Base-by-base conservation (phyloP, 2,329 filamentous ascomycete species). In the Stemphylium lycopersici region DNA sequence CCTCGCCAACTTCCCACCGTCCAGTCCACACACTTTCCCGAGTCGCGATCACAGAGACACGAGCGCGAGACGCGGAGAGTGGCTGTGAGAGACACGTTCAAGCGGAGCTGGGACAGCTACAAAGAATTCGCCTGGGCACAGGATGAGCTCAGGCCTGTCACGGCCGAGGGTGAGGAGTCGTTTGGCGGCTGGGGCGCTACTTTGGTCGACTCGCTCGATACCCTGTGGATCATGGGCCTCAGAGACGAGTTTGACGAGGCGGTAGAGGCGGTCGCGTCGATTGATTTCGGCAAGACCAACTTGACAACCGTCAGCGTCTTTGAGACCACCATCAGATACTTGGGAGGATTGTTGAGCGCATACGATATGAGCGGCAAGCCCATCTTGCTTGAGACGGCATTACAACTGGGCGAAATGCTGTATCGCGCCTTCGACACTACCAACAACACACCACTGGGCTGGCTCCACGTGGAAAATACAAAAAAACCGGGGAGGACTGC, bases 151-250 rank as follows among this genome's bases (percentile, higher is more conserved):
- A 69, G 64, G 26, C 79, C 79, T 3, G 56, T 80, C 2, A 72
- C 70, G 26, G 77, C 76, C 6, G 59, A 66, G 20, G 66, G 62
- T 2, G 66, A 68, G n/a, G 69, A 79, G 57, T 69, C 72, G 5
- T 81, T 80, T 58, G 79, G 79, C 5, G 79, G 79, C 31, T 81
- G 79, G 79, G 78, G 74, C 18, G 79, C 78, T 8, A 80, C 74
- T 18, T 55, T 81, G 22, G 77, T 81, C 11, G 78, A 80, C 58
- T 74, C 75, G 20, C 65, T 80, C 20, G 79, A 80, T 54, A 79
- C 75, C 4, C 66, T 81, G 10, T 81, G 77, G 77, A 80, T 80
- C 44, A 80, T 80, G 78, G 78, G 72, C 6, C 59, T 80, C 56
- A 79, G 78, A 49, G 69, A 76, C 2, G 79, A 82, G 16, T 82